phyloP scores from a whole-genome alignment of 176 grass and related monocot genomes.

The Aegilops bicornis region DNA sequence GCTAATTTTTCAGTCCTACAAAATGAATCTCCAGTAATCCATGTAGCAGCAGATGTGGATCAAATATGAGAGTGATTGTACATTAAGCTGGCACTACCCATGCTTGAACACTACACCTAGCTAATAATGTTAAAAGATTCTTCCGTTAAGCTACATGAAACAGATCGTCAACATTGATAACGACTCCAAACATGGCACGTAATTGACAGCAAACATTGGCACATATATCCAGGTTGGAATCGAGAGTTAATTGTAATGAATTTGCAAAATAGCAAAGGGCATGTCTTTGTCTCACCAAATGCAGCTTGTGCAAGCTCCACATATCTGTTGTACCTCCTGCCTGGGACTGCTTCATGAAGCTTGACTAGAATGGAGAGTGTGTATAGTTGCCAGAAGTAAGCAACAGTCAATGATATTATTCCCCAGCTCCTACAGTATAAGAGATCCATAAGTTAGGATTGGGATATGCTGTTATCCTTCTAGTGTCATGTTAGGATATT shows the following conservation, averaged over 20 bases:
- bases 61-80: constrained; percentile 16
- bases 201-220: not conserved
- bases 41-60: not conserved
- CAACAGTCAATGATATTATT: constrained; percentile 82
- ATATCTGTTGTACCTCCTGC: constrained; percentile 96
- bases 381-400: constrained; percentile 98
- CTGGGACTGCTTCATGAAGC: constrained; percentile 96
- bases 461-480: not conserved
- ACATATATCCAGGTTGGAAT: constrained; percentile 8
- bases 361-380: constrained; percentile 93
- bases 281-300: constrained; percentile 80
- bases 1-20: not conserved
- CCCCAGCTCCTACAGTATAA: constrained; percentile 88
- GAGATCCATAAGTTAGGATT: not conserved
- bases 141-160: constrained; percentile 15
- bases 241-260: not conserved
- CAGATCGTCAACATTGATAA: not conserved
- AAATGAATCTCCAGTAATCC: not conserved
- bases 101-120: not conserved
- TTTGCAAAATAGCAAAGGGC: constrained; percentile 17
- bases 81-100: constrained; percentile 8
- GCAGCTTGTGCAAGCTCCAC: constrained; percentile 97
- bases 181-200: constrained; percentile 18
- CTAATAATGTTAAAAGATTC: constrained; percentile 38
- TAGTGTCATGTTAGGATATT: not conserved